Conservation (phyloP, 495 filamentous ascomycete species). For the Aspergillus ellipticus region DNA sequence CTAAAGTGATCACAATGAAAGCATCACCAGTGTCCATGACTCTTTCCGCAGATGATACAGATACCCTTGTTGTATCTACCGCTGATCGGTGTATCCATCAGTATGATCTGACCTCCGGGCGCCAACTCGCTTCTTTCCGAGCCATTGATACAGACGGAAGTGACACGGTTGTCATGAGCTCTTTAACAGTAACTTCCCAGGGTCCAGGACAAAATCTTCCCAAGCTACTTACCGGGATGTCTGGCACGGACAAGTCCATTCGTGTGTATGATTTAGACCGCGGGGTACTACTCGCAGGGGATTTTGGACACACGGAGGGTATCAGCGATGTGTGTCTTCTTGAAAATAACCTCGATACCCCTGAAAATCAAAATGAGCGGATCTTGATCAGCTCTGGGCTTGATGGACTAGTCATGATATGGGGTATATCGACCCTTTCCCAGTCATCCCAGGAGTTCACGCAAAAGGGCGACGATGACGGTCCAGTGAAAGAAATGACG, state of each 20-base stretch:
- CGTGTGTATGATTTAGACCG: conserved; percentile 77
- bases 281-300: conserved; percentile 74
- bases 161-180: conserved; percentile 79
- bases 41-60: conserved; percentile 54
- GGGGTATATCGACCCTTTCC: conserved; percentile 55
- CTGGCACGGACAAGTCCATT: conserved; percentile 92
- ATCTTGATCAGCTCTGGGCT: conserved; percentile 72
- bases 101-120: conserved; percentile 71
- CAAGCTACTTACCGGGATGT: conserved; percentile 71
- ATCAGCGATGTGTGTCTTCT: conserved; percentile 79
- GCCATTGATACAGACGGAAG: conserved; percentile 70
- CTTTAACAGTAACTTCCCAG: conserved; percentile 55
- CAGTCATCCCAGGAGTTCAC: conserved; percentile 30
- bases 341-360: conserved; percentile 42
- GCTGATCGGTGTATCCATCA: conserved; percentile 76
- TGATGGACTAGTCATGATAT: conserved; percentile 84
- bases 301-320: conserved; percentile 92
- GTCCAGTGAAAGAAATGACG: conserved; percentile 50
- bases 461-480: conserved; percentile 26
- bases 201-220: conserved; percentile 32
- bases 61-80: conserved; percentile 68
- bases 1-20: conserved; percentile 73
- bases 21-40: conserved; percentile 83
- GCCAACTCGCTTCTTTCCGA: conserved; percentile 68
- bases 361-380: conserved; percentile 36